Evolutionary conservation across 306 rosid genomes (phyloP), one percentile per base, ranked within the genome.

Genomic region (Arachis hypogaea): DNA sequence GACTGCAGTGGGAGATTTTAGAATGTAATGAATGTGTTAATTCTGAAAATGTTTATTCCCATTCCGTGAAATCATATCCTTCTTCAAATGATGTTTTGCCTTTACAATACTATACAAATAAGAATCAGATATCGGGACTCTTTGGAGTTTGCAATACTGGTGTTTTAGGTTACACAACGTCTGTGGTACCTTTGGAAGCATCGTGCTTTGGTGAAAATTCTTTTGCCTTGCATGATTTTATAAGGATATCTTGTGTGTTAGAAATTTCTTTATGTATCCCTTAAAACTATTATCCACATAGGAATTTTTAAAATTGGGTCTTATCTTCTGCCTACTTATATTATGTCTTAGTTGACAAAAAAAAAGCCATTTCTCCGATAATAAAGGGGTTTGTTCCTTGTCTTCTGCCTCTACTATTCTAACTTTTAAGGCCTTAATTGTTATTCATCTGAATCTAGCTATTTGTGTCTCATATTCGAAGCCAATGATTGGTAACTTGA

Each of bases 121-220:
- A 94, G 98, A 64, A 83, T 89, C 96, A 91, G 97, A 85, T 88
- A 82, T 85, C 94, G 69, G 93, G 80, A 70, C 64, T 52, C 22
- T 71, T 79, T 1, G 86, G 85, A 62, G 85, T 66, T 54, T 43
- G 84, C 59, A 78, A 69, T 85, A 71, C 43, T 69, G 85, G 86
- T 69, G 49, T 62, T 54, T 74, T 72, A 3, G 75, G 74, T 61
- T 78, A 72, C 58, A 57, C 12, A 70, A 6, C 71, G 38, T 47
- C 82, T 75, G 66, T 77, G 70, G 69, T 81, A 75, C 83, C 84
- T 61, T 63, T 12, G 49, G 82, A 72, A 75, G 72, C 87, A 5
- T 33, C 85, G 14, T 30, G 77, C 61, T 68, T 80, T 73, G 77
- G 78, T 77, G 72, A 85, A 69, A 72, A 60, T 69, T 16, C 79